phyloP scores from a whole-genome alignment of 225 moss, liverwort and hornwort genomes.

The Thuidium tamariscinum region DNA sequence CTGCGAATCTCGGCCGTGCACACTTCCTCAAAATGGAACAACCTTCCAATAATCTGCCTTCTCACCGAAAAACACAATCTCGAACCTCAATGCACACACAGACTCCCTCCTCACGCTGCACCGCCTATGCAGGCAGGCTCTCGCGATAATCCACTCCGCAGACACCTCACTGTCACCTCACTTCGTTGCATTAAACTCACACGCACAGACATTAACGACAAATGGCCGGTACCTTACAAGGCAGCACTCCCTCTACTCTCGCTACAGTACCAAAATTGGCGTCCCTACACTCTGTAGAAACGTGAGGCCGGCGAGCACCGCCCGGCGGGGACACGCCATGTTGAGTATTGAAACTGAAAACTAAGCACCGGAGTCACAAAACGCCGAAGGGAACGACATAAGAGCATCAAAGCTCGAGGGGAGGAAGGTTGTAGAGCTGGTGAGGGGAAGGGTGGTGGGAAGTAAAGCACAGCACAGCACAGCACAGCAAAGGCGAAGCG shows the following conservation, averaged over 20 bases:
- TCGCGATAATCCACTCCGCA: background rate
- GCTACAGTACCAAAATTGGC: slow-evolving; percentile 9
- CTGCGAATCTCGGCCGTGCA: background rate
- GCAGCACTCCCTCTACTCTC: background rate
- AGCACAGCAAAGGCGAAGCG: too few species aligned
- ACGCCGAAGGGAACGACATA: background rate
- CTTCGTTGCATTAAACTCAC: background rate
- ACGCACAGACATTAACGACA: background rate
- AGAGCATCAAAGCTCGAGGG: background rate
- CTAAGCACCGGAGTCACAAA: background rate
- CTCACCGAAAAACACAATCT: background rate
- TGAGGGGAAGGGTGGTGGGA: background rate
- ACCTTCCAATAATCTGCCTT: background rate
- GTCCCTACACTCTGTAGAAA: background rate
- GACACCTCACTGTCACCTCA: background rate
- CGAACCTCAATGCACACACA: background rate
- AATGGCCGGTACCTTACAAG: background rate
- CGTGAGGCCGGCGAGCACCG: background rate
- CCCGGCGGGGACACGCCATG: background rate
- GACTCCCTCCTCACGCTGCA: background rate
- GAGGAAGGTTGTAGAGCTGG: background rate
- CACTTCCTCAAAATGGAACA: background rate
- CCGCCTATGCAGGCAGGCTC: background rate
- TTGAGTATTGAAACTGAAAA: background rate
- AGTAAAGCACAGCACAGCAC: background rate